A percentile compares a stretch with the other conserved stretches of the same genome.
These are phyloP conservation scores for Termitomyces sp. DNA, from an alignment of 768 basidiomycete genomes.

Conservation along the genomic window DNA sequence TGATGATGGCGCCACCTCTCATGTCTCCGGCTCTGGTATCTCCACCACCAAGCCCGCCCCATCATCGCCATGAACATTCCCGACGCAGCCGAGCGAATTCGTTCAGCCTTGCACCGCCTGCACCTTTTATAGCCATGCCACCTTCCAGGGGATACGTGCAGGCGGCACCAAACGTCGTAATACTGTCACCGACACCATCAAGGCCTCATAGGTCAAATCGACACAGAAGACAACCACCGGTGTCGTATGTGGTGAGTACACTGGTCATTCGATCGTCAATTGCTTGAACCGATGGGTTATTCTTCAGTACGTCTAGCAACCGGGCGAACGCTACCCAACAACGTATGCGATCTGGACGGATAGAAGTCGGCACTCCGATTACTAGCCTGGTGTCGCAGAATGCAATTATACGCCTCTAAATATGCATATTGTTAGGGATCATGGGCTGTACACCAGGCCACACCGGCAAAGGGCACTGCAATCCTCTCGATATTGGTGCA, in stretches of 20 bases:
- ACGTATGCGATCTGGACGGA: too few species aligned
- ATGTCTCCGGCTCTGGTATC: slow-evolving; percentile 4
- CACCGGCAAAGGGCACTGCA: not conserved
- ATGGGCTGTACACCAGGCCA: not conserved
- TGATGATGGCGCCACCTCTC: slow-evolving; percentile 1
- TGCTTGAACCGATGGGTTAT: not conserved
- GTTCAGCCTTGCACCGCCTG: not conserved
- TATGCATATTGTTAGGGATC: not conserved
- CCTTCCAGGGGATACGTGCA: slow-evolving; percentile 1
- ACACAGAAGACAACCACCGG: slow-evolving; percentile 1
- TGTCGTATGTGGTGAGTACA: slow-evolving; percentile 11
- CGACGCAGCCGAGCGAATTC: slow-evolving; percentile 9
- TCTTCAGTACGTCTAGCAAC: not conserved
- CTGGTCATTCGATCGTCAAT: not conserved
- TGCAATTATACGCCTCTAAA: too few species aligned
- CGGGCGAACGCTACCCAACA: not conserved
- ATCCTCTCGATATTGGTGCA: not conserved
- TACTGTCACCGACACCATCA: slow-evolving; percentile 1
- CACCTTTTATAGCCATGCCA: not conserved
- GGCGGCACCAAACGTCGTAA: slow-evolving; percentile 5
- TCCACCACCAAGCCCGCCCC: not conserved
- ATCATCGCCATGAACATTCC: slow-evolving; percentile 3
- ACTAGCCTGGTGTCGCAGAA: not conserved
- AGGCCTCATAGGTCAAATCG: slow-evolving; percentile 1
- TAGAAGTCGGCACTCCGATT: not conserved